Conservation (phyloP, 768 basidiomycete species). For the Mycena epipterygia region DNA sequence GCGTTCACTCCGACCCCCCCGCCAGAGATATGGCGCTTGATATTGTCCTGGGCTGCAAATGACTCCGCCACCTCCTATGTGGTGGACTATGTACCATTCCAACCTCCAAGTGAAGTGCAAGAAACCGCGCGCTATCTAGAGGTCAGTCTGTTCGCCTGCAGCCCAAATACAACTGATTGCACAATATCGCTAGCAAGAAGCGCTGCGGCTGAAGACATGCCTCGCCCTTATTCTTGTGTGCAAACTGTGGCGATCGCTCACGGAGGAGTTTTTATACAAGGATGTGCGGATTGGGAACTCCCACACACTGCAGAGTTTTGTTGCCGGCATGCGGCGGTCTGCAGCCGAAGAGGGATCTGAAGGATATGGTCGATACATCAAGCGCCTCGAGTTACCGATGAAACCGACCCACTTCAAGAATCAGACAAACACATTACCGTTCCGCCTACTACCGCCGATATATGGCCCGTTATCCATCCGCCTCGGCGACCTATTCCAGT, state of each 20-base stretch:
- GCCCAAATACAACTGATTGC: not conserved
- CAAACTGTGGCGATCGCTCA: slow-evolving; percentile 10
- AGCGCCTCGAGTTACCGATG: slow-evolving; percentile 19
- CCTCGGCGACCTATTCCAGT: slow-evolving; percentile 12
- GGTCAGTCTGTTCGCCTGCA: not conserved
- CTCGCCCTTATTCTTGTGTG: slow-evolving; percentile 26
- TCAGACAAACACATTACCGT: not conserved
- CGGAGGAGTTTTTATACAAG: slow-evolving; percentile 27
- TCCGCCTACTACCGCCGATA: not conserved
- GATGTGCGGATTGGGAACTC: slow-evolving; percentile 16
- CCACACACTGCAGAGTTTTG: slow-evolving; percentile 10
- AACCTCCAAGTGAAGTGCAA: slow-evolving; percentile 19
- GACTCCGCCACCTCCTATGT: slow-evolving; percentile 8
- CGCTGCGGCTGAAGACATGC: slow-evolving; percentile 18
- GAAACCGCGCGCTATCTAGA: slow-evolving; percentile 16
- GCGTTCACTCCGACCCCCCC: not conserved
- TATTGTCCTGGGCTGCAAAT: slow-evolving; percentile 22
- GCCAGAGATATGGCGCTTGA: slow-evolving; percentile 28
- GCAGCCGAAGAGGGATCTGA: slow-evolving; percentile 7
- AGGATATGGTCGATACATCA: slow-evolving; percentile 18
- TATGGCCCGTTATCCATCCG: not conserved
- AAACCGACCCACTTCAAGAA: slow-evolving; percentile 10
- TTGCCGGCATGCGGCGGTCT: slow-evolving; percentile 17
- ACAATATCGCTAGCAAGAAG: not conserved
- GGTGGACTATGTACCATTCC: slow-evolving; percentile 25